A percentile compares a stretch with the other conserved stretches of the same genome.
Conservation (phyloP, 495 filamentous ascomycete species). For the Wilcoxina mikolae region DNA sequence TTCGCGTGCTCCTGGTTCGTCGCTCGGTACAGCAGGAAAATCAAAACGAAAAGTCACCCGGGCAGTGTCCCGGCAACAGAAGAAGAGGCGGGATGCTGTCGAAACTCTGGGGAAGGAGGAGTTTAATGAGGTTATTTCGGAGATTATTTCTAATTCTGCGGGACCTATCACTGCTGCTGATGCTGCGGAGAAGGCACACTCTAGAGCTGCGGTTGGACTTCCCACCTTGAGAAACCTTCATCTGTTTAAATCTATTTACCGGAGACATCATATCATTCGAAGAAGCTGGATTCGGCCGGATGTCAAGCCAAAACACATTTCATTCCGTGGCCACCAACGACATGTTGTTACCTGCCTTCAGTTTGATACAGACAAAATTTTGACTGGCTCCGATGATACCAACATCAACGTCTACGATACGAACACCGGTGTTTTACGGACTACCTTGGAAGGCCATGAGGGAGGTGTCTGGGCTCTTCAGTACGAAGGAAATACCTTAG, state of each 20-base stretch:
- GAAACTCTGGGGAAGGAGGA: slow-evolving; percentile 28
- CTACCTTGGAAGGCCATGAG: slow-evolving; percentile 78
- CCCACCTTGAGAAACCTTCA: slow-evolving; percentile 66
- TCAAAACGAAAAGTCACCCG: slow-evolving; percentile 38
- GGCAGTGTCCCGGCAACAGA: slow-evolving; percentile 29
- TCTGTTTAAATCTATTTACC: slow-evolving; percentile 92
- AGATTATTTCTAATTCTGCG: slow-evolving; percentile 38
- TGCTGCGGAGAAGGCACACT: slow-evolving; percentile 64
- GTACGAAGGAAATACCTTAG: slow-evolving; percentile 84
- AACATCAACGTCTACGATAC: slow-evolving; percentile 98
- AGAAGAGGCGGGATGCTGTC: slow-evolving; percentile 28
- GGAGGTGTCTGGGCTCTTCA: slow-evolving; percentile 97
- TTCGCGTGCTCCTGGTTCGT: neutral
- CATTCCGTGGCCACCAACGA: slow-evolving; percentile 85
- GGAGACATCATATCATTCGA: slow-evolving; percentile 74
- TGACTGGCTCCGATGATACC: slow-evolving; percentile 95
- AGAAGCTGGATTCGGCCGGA: slow-evolving; percentile 78
- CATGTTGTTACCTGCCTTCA: slow-evolving; percentile 97
- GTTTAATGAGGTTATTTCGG: slow-evolving; percentile 27
- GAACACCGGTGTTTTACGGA: slow-evolving; percentile 73
- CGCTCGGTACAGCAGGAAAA: slow-evolving; percentile 8
- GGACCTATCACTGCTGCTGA: slow-evolving; percentile 77
- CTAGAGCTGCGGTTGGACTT: slow-evolving; percentile 66
- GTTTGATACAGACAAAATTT: slow-evolving; percentile 93
- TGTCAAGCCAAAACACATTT: slow-evolving; percentile 80